Evolutionary conservation across 352 stramenopile genomes (phyloP).

Genomic region (Phytopythium sindhum): DNA sequence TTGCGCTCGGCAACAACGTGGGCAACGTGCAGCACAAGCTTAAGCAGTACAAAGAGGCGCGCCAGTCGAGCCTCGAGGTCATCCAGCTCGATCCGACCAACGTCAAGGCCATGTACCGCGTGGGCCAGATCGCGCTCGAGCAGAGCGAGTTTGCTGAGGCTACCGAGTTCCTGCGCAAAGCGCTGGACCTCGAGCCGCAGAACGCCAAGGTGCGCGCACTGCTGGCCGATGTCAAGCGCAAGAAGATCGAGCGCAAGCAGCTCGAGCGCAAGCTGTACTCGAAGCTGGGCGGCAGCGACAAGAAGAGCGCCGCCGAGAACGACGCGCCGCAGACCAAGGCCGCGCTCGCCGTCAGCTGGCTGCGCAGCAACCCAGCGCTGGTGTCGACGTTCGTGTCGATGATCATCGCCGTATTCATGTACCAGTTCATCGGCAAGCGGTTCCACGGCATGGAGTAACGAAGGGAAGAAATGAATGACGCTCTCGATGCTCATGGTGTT

Average conservation of each 20-base stretch:
- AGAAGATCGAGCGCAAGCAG: constrained; percentile 58
- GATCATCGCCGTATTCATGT: constrained; percentile 60
- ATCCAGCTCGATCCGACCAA: constrained; percentile 70
- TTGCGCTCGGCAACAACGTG: constrained; percentile 81
- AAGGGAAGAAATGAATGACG: not conserved
- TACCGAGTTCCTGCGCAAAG: constrained; percentile 51
- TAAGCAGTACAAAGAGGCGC: constrained; percentile 69
- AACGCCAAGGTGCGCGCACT: constrained; percentile 66
- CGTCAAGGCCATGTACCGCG: constrained; percentile 77
- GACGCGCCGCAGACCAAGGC: constrained; percentile 9
- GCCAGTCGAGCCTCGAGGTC: constrained; percentile 75
- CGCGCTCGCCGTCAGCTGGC: constrained; percentile 7
- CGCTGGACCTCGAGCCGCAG: constrained; percentile 59
- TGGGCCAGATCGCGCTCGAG: constrained; percentile 66
- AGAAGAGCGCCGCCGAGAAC: constrained; percentile 9
- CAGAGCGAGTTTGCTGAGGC: constrained; percentile 73
- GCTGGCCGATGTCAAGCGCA: constrained; percentile 60
- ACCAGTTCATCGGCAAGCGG: constrained; percentile 53
- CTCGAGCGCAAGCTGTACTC: constrained; percentile 63
- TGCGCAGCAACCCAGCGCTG: constrained; percentile 36
- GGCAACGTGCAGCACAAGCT: constrained; percentile 80
- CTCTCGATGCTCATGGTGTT: not conserved
- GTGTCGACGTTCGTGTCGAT: constrained; percentile 38
- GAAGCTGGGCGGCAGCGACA: constrained; percentile 41
- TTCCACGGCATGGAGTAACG: constrained; percentile 32